Base-by-base conservation (phyloP, 495 filamentous ascomycete species). In the Podospora australis region DNA sequence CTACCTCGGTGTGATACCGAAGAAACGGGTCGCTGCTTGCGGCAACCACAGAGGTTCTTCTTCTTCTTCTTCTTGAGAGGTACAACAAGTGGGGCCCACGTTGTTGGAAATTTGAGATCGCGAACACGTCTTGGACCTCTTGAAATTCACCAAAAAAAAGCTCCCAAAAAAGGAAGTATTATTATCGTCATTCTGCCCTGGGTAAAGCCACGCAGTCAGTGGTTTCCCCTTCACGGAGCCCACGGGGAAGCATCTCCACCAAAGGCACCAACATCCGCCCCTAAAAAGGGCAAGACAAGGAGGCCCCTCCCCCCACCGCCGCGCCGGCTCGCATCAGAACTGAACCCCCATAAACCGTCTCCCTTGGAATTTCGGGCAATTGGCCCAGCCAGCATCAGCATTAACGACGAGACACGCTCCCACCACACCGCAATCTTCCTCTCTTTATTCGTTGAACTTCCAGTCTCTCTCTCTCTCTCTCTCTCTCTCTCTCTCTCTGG, bases 11-110 rank as follows among this genome's bases (percentile, higher is more conserved):
- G n/a, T n/a, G n/a, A n/a, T n/a, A n/a, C n/a, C n/a, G n/a, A n/a
- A n/a, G n/a, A n/a, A n/a, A n/a, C n/a, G 14, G 19, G 25, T 45
- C 23, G 39, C 48, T 50, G 48, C 41, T 39, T 44, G 28, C 48
- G 32, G 48, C 32, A 17, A 17, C 32, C 32, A 36, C 14, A 36
- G 32, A 20, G 38, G 17, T 19, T 40, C 21, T 23, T 28, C 6
- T 26, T 4, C 4, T 22, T 43, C 40, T 16, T 36, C 17, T 7
- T n/a, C 34, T 5, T 7, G 17, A n/a, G 17, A 36, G 34, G 34
- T 36, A 16, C 13, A 16, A 16, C 8, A 26, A 28, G 29, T 16
- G 24, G 48, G 30, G 41, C 30, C 21, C 20, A 24, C 0, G 22
- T 16, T 6, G 21, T 30, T 39, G 16, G 32, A 24, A 50, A 46